Base-by-base conservation (phyloP, 177 flowering plant genomes). In the Vitis hybrid region DNA sequence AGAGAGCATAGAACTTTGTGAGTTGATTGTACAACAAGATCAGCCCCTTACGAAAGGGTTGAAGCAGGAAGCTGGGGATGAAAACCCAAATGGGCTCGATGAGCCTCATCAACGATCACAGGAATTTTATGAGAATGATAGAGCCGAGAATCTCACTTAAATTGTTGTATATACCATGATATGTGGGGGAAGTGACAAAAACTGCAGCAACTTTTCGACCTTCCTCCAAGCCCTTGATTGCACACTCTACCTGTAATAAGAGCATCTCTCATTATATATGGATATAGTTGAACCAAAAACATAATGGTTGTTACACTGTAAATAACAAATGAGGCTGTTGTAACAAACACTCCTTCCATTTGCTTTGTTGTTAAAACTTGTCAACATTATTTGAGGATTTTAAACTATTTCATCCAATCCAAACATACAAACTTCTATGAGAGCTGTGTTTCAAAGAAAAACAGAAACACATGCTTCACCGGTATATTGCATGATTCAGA, bases 71-170 rank as follows among this genome's bases (percentile, higher is more conserved):
- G 78, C 61, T 72, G 66, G 9, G 69, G 78, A 78, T 92, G 95
- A 77, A 92, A 89, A 54, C 87, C 90, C 41, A 92, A 82, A 71
- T 92, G 94, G 14, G 95, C 95, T 15, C 95, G 94, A 80, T 90
- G 95, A 61, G 95, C 97, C 79, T 92, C 95, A 65, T 92, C 92
- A 41, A 89, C 91, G 67, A 92, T 89, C 27, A 90, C 3, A 13
- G 95, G 95, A 70, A 92, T 84, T 20, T 81, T 84, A 68, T 72
- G 66, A 35, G 78, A 77, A 77, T 90, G 93, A 73, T 92, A 90
- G 1, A 89, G 68, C 57, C 64, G 27, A 3, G 88, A 59, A 92
- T 87, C 74, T 79, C 80, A 10, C 65, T 61, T 73, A 89, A 55
- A 70, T 86, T 74, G 75, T 90, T 87, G 83, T 95, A 92, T 24